phyloP scores from a whole-genome alignment of 163 green algal species.

The Volvox carteri region DNA sequence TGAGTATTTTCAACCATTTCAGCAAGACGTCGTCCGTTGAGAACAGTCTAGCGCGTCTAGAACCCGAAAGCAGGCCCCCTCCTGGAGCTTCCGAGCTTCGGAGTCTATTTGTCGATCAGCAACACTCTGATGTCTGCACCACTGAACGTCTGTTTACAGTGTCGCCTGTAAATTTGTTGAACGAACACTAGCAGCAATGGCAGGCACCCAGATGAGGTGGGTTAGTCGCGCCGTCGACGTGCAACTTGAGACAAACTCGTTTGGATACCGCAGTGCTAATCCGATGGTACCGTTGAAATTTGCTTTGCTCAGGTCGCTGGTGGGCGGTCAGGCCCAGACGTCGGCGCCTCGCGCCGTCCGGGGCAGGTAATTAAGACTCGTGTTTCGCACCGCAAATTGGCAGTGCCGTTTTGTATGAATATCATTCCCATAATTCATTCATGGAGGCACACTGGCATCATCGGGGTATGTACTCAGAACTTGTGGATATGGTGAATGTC shows the following conservation, averaged over 20 bases:
- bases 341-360: conserved; percentile 48
- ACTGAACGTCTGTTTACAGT: no score
- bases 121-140: neutral
- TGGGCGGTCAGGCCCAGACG: conserved; percentile 40
- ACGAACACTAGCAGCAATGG: conserved; percentile 9
- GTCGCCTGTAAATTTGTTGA: no score
- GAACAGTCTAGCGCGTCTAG: conserved; percentile 1
- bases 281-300: neutral
- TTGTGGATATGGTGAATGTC: conserved; percentile 12
- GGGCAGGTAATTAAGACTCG: conserved; percentile 31
- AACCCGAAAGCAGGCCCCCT: neutral
- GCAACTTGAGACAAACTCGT: neutral
- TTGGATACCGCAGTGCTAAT: neutral
- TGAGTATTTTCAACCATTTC: no score
- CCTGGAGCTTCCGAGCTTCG: conserved; percentile 33
- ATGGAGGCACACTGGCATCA: neutral
- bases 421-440: neutral
- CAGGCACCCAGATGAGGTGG: conserved; percentile 56
- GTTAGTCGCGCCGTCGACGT: conserved; percentile 13
- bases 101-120: neutral
- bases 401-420: neutral
- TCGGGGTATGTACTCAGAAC: neutral
- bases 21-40: no score
- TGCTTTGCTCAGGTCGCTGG: conserved; percentile 22
- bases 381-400: neutral